These are phyloP conservation scores for Geranomyces michiganensis DNA, from an alignment of 192 early-diverging fungal species.

Conservation along the genomic window DNA sequence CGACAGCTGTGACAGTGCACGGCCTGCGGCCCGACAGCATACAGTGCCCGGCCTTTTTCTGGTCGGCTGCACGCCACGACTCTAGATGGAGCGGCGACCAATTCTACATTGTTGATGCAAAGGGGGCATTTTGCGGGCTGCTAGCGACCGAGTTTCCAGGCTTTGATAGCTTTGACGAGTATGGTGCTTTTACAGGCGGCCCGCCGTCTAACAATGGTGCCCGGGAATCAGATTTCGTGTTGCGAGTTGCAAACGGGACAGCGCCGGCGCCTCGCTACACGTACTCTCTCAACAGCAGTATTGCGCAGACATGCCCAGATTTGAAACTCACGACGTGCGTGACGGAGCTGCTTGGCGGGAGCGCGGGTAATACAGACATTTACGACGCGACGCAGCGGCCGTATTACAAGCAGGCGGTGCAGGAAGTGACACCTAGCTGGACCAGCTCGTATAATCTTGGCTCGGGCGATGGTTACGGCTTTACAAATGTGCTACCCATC, in stretches of 20 bases:
- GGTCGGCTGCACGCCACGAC: background rate
- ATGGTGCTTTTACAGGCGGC: background rate
- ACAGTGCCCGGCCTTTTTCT: slow-evolving; percentile 20
- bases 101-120: slow-evolving; percentile 29
- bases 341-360: background rate
- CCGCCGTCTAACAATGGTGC: background rate
- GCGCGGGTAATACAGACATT: background rate
- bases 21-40: slow-evolving; percentile 11
- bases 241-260: slow-evolving; percentile 25
- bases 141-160: background rate
- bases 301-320: slow-evolving; percentile 19
- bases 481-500: slow-evolving; percentile 28
- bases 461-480: slow-evolving; percentile 33
- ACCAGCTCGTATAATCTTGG: slow-evolving; percentile 29
- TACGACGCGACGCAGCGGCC: slow-evolving; percentile 31
- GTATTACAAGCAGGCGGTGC: slow-evolving; percentile 18
- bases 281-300: slow-evolving; percentile 18
- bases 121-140: slow-evolving; percentile 30
- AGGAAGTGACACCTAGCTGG: background rate
- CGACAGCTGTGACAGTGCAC: background rate
- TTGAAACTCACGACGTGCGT: slow-evolving; percentile 13
- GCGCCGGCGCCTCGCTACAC: slow-evolving; percentile 23
- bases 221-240: background rate
- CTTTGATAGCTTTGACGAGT: slow-evolving; percentile 10
- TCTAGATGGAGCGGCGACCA: slow-evolving; percentile 27